Percentiles rank a stretch among this genome's conserved stretches.
These are phyloP conservation scores for Cadophora sp. DNA, from an alignment of 2,329 filamentous ascomycete genomes.

Conservation along the genomic window DNA sequence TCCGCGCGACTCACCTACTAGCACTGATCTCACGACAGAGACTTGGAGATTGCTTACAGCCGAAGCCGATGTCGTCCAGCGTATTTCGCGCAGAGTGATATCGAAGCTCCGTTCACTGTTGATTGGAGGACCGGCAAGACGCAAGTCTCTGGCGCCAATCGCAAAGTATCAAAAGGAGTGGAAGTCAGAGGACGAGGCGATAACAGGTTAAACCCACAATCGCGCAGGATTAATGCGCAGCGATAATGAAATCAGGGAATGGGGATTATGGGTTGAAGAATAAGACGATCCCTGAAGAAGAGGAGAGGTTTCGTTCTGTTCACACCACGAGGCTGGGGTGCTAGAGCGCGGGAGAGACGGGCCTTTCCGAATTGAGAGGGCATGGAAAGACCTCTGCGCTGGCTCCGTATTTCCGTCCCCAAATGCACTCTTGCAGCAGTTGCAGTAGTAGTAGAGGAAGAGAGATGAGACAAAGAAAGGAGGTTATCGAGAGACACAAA, in stretches of 20 bases:
- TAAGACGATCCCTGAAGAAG: constrained; percentile 28
- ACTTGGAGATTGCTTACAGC: constrained; percentile 23
- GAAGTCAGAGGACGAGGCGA: constrained; percentile 22
- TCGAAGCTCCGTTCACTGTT: constrained; percentile 15
- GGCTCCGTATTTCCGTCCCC: not conserved
- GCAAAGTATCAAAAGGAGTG: constrained; percentile 19
- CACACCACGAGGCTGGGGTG: constrained; percentile 11
- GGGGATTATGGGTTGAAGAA: not conserved
- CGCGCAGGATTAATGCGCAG: constrained; percentile 19
- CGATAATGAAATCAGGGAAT: constrained; percentile 27
- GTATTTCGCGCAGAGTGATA: constrained; percentile 24
- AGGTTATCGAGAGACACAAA: not conserved
- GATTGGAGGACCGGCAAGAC: constrained; percentile 1
- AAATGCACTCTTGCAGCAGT: not conserved
- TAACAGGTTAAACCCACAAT: constrained; percentile 20
- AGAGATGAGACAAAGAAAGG: not conserved
- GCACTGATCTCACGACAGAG: not conserved
- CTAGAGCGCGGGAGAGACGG: constrained; percentile 1
- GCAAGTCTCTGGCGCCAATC: constrained; percentile 7
- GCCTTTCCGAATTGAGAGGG: constrained; percentile 25
- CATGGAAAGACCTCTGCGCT: not conserved
- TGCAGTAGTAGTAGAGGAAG: not conserved
- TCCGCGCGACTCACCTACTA: constrained; percentile 16
- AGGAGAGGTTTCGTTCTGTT: constrained; percentile 3
- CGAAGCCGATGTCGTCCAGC: constrained; percentile 17